These are phyloP conservation scores for Macroventuria anomochaeta DNA, from an alignment of 2,329 filamentous ascomycete species.

Conservation along the genomic window DNA sequence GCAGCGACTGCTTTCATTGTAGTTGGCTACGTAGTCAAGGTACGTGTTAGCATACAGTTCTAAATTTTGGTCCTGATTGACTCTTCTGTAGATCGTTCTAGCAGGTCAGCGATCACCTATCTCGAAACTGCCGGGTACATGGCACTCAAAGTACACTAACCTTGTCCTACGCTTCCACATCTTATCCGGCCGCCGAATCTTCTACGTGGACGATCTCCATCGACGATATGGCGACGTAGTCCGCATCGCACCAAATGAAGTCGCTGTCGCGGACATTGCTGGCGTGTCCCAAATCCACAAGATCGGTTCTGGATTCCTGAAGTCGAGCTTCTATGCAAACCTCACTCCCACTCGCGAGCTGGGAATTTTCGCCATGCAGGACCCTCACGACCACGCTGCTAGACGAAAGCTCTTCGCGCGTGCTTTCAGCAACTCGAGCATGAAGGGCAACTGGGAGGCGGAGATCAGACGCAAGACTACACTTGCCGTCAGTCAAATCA, in stretches of 20 bases:
- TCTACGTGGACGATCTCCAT: conserved; percentile 50
- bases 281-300: conserved; percentile 38
- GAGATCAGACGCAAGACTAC: conserved; percentile 42
- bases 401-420: conserved; percentile 48
- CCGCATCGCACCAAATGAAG: conserved; percentile 34
- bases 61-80: not conserved
- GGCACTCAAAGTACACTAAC: conserved; percentile 39
- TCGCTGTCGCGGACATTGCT: conserved; percentile 27
- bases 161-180: conserved; percentile 46
- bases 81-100: not conserved
- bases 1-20: not conserved
- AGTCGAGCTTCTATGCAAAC: conserved; percentile 50
- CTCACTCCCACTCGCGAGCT: conserved; percentile 33
- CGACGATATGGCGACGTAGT: conserved; percentile 37
- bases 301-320: conserved; percentile 51
- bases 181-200: conserved; percentile 45
- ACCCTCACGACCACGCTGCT: conserved; percentile 44
- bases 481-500: conserved; percentile 45
- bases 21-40: not conserved
- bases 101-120: conserved; percentile 8
- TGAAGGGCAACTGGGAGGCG: conserved; percentile 48
- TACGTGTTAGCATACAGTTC: not conserved
- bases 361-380: conserved; percentile 49
- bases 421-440: conserved; percentile 45
- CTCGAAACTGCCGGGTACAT: conserved; percentile 37